These are phyloP conservation scores for Phaffia australis DNA, from an alignment of 768 basidiomycete species.

Conservation along the genomic window DNA sequence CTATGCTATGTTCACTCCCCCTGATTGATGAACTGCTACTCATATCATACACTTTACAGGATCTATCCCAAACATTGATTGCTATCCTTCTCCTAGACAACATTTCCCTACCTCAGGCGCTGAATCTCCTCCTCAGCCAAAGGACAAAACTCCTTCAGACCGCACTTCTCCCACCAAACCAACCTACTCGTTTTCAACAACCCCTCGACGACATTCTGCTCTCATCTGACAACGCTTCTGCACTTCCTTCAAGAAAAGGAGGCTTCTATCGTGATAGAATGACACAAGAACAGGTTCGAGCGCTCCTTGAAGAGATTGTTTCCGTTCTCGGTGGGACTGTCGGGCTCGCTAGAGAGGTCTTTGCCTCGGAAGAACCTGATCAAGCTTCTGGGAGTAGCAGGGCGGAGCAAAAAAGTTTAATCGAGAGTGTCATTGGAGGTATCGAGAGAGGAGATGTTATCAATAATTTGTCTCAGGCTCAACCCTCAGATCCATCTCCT, in stretches of 20 bases:
- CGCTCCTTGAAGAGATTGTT: constrained; percentile 50
- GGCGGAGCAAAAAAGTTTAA: constrained; percentile 1
- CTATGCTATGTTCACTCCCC: constrained; percentile 3
- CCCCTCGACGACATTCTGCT: background rate
- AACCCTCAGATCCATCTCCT: constrained; percentile 52
- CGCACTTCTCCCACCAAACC: constrained; percentile 9
- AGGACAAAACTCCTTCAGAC: constrained; percentile 34
- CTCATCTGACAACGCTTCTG: background rate
- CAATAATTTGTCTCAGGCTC: constrained; percentile 27
- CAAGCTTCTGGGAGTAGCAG: background rate
- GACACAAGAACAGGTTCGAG: constrained; percentile 41
- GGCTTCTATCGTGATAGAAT: constrained; percentile 15
- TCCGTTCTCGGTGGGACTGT: constrained; percentile 52
- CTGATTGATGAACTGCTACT: background rate
- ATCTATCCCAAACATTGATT: constrained; percentile 63
- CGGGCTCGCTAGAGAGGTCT: constrained; percentile 49
- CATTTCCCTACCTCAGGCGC: constrained; percentile 60
- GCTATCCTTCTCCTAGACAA: constrained; percentile 84
- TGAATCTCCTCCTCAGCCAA: constrained; percentile 61
- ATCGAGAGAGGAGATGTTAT: constrained; percentile 19
- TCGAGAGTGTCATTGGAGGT: constrained; percentile 9
- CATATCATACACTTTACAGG: constrained; percentile 41
- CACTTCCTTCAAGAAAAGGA: background rate
- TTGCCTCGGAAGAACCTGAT: constrained; percentile 39
- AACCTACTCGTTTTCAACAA: background rate